Percentiles rank a stretch among this genome's conserved stretches.
Evolutionary conservation across 352 stramenopile species (phyloP).

Genomic region (Aphanomyces invadans): DNA sequence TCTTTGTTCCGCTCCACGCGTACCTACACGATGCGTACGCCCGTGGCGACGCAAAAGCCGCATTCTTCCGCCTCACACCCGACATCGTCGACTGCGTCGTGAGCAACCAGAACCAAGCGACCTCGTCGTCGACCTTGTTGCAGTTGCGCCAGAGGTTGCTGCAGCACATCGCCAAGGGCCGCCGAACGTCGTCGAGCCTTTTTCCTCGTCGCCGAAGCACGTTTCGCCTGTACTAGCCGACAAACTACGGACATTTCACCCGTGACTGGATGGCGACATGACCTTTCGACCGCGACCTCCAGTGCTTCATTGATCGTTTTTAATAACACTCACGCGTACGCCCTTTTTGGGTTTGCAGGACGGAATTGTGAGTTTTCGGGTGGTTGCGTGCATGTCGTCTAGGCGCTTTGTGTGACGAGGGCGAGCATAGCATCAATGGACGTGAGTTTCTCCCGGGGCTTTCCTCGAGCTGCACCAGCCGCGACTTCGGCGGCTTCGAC

Average conservation of each 20-base stretch:
- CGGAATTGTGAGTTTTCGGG: too few relatives aligned
- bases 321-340: too few relatives aligned
- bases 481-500: conserved; percentile 54
- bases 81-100: conserved; percentile 6
- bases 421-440: conserved; percentile 65
- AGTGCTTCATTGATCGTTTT: too few relatives aligned
- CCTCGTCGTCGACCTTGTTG: neutral
- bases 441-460: conserved; percentile 78
- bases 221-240: neutral
- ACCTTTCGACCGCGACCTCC: neutral
- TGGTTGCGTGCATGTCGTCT: neutral
- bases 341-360: too few relatives aligned
- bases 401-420: neutral
- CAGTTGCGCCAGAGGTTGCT: neutral
- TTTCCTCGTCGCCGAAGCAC: neutral
- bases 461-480: conserved; percentile 47
- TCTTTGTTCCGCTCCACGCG: conserved; percentile 10
- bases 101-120: conserved; percentile 1
- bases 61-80: conserved; percentile 7
- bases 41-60: conserved; percentile 1
- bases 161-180: neutral
- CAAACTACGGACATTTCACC: neutral
- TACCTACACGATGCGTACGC: neutral
- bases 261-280: neutral
- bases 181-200: neutral